Percentiles rank a stretch among this genome's conserved stretches.
These are phyloP conservation scores for Zygosaccharomyces bailii DNA, from an alignment of 805 yeast genomes.

Conservation along the genomic window DNA sequence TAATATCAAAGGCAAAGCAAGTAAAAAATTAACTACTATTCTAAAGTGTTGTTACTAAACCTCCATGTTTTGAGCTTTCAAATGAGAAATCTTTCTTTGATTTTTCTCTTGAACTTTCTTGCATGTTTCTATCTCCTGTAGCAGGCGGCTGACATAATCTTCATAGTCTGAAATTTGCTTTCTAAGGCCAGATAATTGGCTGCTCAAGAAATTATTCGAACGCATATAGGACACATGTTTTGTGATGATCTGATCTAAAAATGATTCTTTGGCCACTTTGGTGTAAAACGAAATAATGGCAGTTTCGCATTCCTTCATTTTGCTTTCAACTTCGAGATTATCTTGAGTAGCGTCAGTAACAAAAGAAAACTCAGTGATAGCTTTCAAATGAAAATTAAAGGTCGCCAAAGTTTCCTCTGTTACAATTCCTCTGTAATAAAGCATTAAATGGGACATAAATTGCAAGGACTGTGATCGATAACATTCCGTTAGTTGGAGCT, in stretches of 20 bases:
- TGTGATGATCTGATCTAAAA: constrained; percentile 25
- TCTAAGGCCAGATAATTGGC: constrained; percentile 21
- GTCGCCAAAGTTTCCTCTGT: constrained; percentile 19
- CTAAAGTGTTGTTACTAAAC: constrained; percentile 5
- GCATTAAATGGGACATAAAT: constrained; percentile 31
- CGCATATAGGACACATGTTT: constrained; percentile 25
- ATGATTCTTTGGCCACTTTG: constrained; percentile 21
- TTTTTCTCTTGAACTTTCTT: constrained; percentile 9
- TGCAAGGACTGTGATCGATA: constrained; percentile 27
- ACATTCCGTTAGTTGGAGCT: constrained; percentile 21
- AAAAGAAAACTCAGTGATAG: constrained; percentile 11
- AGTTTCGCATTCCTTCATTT: constrained; percentile 12
- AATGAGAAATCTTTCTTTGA: constrained; percentile 6
- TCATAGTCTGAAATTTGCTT: constrained; percentile 20
- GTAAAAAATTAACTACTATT: constrained; percentile 1
- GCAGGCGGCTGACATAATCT: constrained; percentile 15
- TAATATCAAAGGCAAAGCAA: not conserved
- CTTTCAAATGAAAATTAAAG: constrained; percentile 20
- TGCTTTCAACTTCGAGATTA: constrained; percentile 7
- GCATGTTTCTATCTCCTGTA: constrained; percentile 12
- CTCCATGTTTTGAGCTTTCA: constrained; percentile 7
- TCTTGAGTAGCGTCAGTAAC: constrained; percentile 1
- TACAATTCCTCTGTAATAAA: constrained; percentile 24
- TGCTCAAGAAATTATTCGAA: constrained; percentile 25
- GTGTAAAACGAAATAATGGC: constrained; percentile 18